phyloP scores from a whole-genome alignment of 2,329 filamentous ascomycete species.

The Aspergillus sp. region DNA sequence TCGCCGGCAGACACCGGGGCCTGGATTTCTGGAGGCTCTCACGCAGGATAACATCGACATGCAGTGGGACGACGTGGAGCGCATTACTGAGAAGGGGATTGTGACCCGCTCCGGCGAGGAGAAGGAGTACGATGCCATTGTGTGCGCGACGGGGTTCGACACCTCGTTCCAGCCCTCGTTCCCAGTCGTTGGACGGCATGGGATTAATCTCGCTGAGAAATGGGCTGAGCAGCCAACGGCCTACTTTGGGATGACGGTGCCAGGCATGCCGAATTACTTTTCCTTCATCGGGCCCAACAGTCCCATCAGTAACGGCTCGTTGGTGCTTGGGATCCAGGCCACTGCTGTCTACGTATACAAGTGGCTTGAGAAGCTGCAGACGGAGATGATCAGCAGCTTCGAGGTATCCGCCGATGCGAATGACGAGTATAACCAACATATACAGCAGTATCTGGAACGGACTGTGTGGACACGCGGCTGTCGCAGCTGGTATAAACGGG shows the following conservation, averaged over 20 bases:
- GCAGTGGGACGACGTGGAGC: conserved; percentile 19
- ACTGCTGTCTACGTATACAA: conserved; percentile 23
- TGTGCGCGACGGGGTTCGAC: conserved; percentile 45
- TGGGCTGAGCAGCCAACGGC: conserved; percentile 20
- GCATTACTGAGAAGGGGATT: conserved; percentile 20
- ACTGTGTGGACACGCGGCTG: conserved; percentile 25
- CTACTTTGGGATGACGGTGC: conserved; percentile 21
- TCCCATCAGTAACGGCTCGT: conserved; percentile 18
- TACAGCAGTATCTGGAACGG: conserved; percentile 21
- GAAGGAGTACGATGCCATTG: conserved; percentile 25
- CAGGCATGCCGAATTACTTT: conserved; percentile 29
- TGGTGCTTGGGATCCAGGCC: conserved; percentile 13
- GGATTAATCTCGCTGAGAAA: conserved; percentile 10
- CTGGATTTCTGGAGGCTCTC: conserved; percentile 26
- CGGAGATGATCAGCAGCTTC: neutral
- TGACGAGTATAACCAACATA: conserved; percentile 19
- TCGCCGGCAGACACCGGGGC: conserved; percentile 25
- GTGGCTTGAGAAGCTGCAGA: conserved; percentile 23
- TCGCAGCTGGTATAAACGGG: conserved; percentile 37
- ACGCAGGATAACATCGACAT: conserved; percentile 23
- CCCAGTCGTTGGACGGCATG: conserved; percentile 29
- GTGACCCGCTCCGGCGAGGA: conserved; percentile 10
- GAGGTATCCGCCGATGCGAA: conserved; percentile 10
- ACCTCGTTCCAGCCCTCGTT: conserved; percentile 37
- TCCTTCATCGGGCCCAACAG: conserved; percentile 21